These are phyloP conservation scores for Spinacia oleracea DNA, from an alignment of 179 eudicot species.

Conservation along the genomic window DNA sequence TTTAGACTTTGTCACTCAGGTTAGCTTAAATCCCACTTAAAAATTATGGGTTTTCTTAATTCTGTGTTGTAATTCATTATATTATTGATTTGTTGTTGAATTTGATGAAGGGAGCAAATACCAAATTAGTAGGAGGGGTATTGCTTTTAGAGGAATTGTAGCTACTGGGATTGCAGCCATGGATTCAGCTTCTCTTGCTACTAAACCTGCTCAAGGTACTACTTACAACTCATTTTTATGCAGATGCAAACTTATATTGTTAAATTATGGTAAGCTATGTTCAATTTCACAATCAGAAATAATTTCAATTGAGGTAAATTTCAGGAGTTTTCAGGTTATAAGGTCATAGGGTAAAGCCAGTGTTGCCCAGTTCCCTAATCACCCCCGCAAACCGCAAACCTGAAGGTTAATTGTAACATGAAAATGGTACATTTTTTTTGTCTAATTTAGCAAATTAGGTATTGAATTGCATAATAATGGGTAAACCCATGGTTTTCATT, in stretches of 20 bases:
- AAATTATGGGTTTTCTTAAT: not conserved
- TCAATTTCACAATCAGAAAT: too few species aligned
- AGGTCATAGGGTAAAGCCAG: too few species aligned
- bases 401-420: too few species aligned
- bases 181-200: conserved; percentile 46
- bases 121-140: conserved; percentile 62
- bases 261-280: too few species aligned
- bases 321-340: too few species aligned
- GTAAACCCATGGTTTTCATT: too few species aligned
- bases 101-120: conserved; percentile 51
- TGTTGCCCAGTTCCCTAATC: too few species aligned
- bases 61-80: not conserved
- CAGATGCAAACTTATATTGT: too few species aligned
- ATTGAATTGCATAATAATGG: too few species aligned
- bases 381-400: too few species aligned
- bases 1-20: conserved; percentile 39
- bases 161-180: conserved; percentile 71
- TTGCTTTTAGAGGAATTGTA: conserved; percentile 68
- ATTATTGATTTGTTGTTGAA: not conserved
- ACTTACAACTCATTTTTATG: not conserved
- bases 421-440: too few species aligned
- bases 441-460: too few species aligned
- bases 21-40: conserved; percentile 19
- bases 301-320: not conserved
- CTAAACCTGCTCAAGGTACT: conserved; percentile 64